phyloP scores from a whole-genome alignment of 75 land plant genomes.

The Pinus taeda region DNA sequence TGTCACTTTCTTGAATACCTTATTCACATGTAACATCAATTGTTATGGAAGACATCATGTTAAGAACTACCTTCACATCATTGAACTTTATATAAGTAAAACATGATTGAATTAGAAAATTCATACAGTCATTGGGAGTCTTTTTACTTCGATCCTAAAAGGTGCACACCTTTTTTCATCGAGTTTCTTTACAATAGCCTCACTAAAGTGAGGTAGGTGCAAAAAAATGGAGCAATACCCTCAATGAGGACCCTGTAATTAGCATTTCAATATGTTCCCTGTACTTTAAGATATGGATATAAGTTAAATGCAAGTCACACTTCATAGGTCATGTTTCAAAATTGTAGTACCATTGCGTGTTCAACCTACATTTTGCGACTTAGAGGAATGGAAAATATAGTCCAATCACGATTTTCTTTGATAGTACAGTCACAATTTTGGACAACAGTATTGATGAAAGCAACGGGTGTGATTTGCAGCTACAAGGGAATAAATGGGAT shows the following conservation, averaged over 20 bases:
- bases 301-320: no score
- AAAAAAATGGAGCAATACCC: slow-evolving; percentile 87
- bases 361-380: no score
- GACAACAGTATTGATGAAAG: no score
- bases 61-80: slow-evolving; percentile 79
- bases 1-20: slow-evolving; percentile 94
- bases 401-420: no score
- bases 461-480: no score
- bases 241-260: slow-evolving; percentile 14
- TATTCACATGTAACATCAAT: slow-evolving; percentile 88
- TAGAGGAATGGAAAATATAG: no score
- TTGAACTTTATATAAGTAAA: slow-evolving; percentile 52
- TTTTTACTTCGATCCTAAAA: slow-evolving; percentile 71
- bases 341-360: no score
- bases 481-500: no score
- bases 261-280: no score
- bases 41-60: slow-evolving; percentile 78
- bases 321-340: no score
- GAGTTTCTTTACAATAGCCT: slow-evolving; percentile 64
- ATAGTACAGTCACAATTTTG: no score
- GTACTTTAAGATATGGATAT: no score
- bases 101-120: slow-evolving; percentile 69
- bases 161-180: slow-evolving; percentile 70
- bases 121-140: slow-evolving; percentile 53
- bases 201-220: slow-evolving; percentile 85